Evolutionary conservation across 225 moss, liverwort and hornwort genomes (phyloP).

Genomic region (Thuidium tamariscinum): DNA sequence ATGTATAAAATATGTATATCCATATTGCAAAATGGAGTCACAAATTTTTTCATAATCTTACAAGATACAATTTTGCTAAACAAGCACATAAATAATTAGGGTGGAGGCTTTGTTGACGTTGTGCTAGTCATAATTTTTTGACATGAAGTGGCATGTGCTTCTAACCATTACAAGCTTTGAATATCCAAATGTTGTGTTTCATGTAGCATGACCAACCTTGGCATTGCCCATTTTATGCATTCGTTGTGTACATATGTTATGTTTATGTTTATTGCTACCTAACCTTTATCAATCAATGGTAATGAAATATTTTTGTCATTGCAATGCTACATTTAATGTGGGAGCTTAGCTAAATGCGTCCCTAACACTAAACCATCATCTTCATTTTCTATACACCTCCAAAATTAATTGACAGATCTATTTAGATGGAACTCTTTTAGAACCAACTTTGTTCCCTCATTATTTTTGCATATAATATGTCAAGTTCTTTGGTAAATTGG

Average conservation of each 20-base stretch:
- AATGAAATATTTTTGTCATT: not conserved
- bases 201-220: not conserved
- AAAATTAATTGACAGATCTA: too few relatives aligned
- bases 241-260: not conserved
- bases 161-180: not conserved
- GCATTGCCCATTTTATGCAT: not conserved
- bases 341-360: too few relatives aligned
- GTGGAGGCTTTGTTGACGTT: not conserved
- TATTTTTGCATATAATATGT: too few relatives aligned
- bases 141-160: not conserved
- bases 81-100: fast-evolving
- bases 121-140: not conserved
- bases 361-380: too few relatives aligned
- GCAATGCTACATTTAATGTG: not conserved
- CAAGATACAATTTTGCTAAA: not conserved
- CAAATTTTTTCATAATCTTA: not conserved
- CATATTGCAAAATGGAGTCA: too few relatives aligned
- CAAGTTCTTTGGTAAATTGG: too few relatives aligned
- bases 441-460: too few relatives aligned
- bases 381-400: too few relatives aligned
- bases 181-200: not conserved
- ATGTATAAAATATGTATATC: too few relatives aligned
- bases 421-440: too few relatives aligned
- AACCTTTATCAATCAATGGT: not conserved
- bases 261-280: not conserved